These are phyloP conservation scores for Arabidopsis suecica DNA, from an alignment of 345 rosid species.

Conservation along the genomic window DNA sequence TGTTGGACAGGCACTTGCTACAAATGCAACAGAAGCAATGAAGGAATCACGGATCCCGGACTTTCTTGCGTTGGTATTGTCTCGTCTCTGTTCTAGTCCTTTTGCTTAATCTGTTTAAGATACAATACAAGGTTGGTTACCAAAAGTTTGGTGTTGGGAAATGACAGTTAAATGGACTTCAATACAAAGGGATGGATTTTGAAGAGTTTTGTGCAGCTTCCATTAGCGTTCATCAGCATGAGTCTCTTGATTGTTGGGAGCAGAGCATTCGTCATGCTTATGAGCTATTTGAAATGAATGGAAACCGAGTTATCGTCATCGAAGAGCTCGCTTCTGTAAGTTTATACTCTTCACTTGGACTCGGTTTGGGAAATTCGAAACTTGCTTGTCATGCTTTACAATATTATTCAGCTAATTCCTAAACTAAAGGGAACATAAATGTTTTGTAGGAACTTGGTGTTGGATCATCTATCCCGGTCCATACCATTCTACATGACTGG, in stretches of 20 bases:
- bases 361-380: neutral
- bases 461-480: slow-evolving; percentile 87
- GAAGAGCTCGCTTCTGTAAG: slow-evolving; percentile 95
- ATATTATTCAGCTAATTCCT: neutral
- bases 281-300: slow-evolving; percentile 88
- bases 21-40: slow-evolving; percentile 90
- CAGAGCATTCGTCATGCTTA: slow-evolving; percentile 82
- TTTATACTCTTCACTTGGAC: neutral
- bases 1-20: slow-evolving; percentile 70
- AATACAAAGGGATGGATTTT: slow-evolving; percentile 89
- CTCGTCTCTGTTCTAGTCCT: neutral
- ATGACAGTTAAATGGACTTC: slow-evolving; percentile 80
- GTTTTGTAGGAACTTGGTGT: slow-evolving; percentile 91
- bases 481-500: slow-evolving; percentile 91
- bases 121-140: slow-evolving; percentile 22
- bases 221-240: slow-evolving; percentile 89
- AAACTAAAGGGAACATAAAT: slow-evolving; percentile 1
- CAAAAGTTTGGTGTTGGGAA: slow-evolving; percentile 28
- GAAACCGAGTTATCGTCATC: slow-evolving; percentile 85
- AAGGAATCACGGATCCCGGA: slow-evolving; percentile 80
- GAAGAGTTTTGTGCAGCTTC: slow-evolving; percentile 98
- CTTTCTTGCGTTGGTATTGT: slow-evolving; percentile 53
- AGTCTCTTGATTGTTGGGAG: slow-evolving; percentile 89
- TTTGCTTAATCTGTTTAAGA: slow-evolving; percentile 14
- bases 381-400: no score